Conservation (phyloP, 345 rosid genomes). For the Chamaenerion angustifolium region DNA sequence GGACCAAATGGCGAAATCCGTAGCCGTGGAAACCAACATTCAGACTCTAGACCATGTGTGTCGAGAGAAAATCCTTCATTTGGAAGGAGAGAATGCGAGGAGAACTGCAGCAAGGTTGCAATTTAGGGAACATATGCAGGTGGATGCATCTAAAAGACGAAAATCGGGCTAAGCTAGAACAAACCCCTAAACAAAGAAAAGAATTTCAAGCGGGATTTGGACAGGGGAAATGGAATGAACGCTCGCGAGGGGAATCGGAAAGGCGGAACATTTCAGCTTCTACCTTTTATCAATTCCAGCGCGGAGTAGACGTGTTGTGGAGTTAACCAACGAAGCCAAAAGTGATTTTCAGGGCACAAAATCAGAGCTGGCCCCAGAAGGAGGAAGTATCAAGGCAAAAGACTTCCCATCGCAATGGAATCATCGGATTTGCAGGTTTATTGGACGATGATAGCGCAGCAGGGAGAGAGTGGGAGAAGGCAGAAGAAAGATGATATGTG, state of each 20-base stretch:
- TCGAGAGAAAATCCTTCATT: neutral
- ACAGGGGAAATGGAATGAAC: no score
- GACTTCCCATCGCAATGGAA: no score
- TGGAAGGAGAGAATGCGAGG: neutral
- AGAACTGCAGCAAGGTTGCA: neutral
- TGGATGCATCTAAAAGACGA: neutral
- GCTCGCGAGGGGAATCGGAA: neutral
- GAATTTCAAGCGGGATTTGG: neutral
- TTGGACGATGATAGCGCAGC: no score
- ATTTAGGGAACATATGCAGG: neutral
- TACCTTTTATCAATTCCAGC: no score
- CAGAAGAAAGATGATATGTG: slow-evolving; percentile 34
- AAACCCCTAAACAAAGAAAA: slow-evolving; percentile 4
- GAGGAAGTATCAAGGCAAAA: neutral
- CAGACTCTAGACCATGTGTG: no score
- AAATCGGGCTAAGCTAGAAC: neutral
- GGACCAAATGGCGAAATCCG: neutral
- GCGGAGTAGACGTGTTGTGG: neutral
- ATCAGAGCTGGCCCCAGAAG: slow-evolving; percentile 15
- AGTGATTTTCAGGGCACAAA: slow-evolving; percentile 10
- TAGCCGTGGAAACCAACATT: neutral
- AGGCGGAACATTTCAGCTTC: slow-evolving; percentile 1
- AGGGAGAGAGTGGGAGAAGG: neutral
- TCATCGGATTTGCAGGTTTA: no score
- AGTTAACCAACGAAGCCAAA: slow-evolving; percentile 5